phyloP scores from a whole-genome alignment of 2,329 filamentous ascomycete genomes.

The Epicoccum sorghinum region DNA sequence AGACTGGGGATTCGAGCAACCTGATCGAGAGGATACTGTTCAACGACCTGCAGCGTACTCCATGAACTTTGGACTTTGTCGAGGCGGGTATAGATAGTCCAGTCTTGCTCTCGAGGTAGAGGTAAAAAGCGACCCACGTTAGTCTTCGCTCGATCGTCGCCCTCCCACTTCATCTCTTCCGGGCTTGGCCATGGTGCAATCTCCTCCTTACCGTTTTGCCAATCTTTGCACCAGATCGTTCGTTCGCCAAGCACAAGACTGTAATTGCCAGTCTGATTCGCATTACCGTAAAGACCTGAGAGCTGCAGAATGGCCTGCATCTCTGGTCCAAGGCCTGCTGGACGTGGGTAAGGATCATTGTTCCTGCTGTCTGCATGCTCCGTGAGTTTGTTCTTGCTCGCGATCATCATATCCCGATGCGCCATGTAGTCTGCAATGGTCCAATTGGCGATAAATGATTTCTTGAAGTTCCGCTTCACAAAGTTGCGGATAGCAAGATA shows the following conservation, averaged over 20 bases:
- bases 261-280: conserved; percentile 28
- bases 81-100: conserved; percentile 41
- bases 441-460: conserved; percentile 43
- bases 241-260: conserved; percentile 44
- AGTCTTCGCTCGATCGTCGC: conserved; percentile 54
- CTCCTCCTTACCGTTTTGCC: conserved; percentile 41
- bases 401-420: conserved; percentile 36
- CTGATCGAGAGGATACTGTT: conserved; percentile 49
- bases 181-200: conserved; percentile 50
- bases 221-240: conserved; percentile 50
- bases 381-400: conserved; percentile 23
- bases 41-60: conserved; percentile 48
- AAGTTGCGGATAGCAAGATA: conserved; percentile 42
- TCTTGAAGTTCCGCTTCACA: conserved; percentile 44
- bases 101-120: conserved; percentile 50
- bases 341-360: conserved; percentile 4
- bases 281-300: conserved; percentile 29
- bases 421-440: conserved; percentile 40
- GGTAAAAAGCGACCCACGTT: conserved; percentile 50
- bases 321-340: conserved; percentile 14
- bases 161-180: conserved; percentile 55
- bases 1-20: conserved; percentile 44
- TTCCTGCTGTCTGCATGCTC: conserved; percentile 22
- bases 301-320: conserved; percentile 19
- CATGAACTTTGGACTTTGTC: conserved; percentile 29